A percentile compares a stretch with the other conserved stretches of the same genome.
These are phyloP conservation scores for Xylaria palmicola DNA, from an alignment of 495 filamentous ascomycete species.

Conservation along the genomic window DNA sequence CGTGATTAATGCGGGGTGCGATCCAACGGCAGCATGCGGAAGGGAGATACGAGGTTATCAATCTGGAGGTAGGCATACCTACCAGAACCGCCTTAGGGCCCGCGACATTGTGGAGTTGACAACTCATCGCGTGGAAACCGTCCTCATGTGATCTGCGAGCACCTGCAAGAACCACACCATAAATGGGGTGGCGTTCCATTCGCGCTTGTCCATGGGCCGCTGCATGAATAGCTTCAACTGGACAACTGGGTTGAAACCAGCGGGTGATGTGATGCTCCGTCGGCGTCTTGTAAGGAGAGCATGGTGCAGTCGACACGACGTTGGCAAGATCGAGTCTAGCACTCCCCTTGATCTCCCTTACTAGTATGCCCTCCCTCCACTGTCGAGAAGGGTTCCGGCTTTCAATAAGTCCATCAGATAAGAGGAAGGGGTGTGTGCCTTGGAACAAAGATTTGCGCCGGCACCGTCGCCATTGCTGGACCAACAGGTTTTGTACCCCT, in stretches of 20 bases:
- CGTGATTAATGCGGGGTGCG: constrained; percentile 6
- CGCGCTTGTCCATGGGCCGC: constrained; percentile 7
- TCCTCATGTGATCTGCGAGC: constrained; percentile 18
- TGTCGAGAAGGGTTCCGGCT: background rate
- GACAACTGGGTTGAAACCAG: background rate
- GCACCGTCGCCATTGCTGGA: constrained; percentile 7
- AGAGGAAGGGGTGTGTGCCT: constrained; percentile 1
- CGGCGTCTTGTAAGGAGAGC: background rate
- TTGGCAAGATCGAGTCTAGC: background rate
- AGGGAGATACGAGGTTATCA: constrained; percentile 13
- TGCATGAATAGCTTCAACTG: constrained; percentile 10
- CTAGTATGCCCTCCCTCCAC: background rate
- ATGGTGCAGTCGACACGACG: background rate
- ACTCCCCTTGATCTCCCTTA: background rate
- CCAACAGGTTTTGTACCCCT: background rate
- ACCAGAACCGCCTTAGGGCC: constrained; percentile 6
- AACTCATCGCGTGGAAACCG: constrained; percentile 14
- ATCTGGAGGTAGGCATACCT: background rate
- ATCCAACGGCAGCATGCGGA: constrained; percentile 13
- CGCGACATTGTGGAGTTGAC: constrained; percentile 16
- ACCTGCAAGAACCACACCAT: constrained; percentile 17
- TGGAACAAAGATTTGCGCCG: background rate
- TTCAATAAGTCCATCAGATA: background rate
- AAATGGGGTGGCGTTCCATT: constrained; percentile 3
- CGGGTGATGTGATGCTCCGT: background rate